Evolutionary conservation across 306 rosid species (phyloP).

Genomic region (Ceratonia siliqua): DNA sequence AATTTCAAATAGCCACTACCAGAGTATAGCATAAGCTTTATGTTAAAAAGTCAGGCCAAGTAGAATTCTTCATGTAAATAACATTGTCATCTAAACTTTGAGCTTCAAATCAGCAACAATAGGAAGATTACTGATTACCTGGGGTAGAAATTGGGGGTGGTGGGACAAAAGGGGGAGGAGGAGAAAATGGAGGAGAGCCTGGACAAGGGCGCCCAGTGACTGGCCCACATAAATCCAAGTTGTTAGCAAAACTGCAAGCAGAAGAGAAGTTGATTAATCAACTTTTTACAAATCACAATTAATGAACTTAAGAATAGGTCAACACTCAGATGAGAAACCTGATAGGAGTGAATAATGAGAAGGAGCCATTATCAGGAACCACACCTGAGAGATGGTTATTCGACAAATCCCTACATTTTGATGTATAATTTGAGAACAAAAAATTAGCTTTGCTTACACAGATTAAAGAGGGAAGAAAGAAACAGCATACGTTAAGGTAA

Average conservation of each 20-base stretch:
- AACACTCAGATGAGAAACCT: slow-evolving; percentile 52
- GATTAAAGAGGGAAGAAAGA: slow-evolving; percentile 13
- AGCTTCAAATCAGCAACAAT: slow-evolving; percentile 8
- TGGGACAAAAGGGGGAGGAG: slow-evolving; percentile 98
- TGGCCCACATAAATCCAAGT: slow-evolving; percentile 93
- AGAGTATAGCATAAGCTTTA: neutral
- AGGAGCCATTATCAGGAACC: slow-evolving; percentile 98
- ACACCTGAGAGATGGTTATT: slow-evolving; percentile 83
- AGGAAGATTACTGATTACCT: slow-evolving; percentile 76
- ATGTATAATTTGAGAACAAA: slow-evolving; percentile 3
- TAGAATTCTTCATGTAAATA: slow-evolving; percentile 1
- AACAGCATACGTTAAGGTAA: slow-evolving; percentile 3
- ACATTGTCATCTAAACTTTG: slow-evolving; percentile 3
- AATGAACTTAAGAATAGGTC: slow-evolving; percentile 23
- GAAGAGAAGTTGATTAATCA: slow-evolving; percentile 28
- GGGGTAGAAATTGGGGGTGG: slow-evolving; percentile 85
- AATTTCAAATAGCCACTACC: neutral
- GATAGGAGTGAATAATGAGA: slow-evolving; percentile 96
- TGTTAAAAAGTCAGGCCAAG: neutral
- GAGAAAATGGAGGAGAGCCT: slow-evolving; percentile 98
- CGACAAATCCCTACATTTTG: slow-evolving; percentile 81
- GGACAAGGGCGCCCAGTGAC: slow-evolving; percentile 98
- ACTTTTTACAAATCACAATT: slow-evolving; percentile 6
- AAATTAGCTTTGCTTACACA: slow-evolving; percentile 16
- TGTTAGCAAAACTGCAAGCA: slow-evolving; percentile 90